phyloP scores from a whole-genome alignment of 768 basidiomycete genomes.

The Glaciozyma antarctica region DNA sequence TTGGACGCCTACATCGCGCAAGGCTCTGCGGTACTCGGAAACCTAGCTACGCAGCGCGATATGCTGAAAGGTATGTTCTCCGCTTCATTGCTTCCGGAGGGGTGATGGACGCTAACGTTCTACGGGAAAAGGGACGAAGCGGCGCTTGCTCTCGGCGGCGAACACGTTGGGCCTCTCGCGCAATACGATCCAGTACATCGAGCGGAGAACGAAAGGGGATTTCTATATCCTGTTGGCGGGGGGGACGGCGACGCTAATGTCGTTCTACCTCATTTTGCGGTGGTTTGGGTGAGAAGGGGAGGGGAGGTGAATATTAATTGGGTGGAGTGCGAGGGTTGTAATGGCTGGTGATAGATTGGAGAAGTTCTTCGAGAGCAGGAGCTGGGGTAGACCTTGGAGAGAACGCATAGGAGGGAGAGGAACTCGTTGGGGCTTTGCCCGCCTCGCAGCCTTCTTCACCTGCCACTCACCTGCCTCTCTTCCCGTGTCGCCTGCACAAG shows the following conservation, averaged over 20 bases:
- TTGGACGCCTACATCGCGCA: conserved; percentile 88
- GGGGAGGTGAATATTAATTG: too few species aligned
- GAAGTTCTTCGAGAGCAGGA: too few species aligned
- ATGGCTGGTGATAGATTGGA: too few species aligned
- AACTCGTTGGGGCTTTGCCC: too few species aligned
- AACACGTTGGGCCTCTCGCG: conserved; percentile 89
- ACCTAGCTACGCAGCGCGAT: conserved; percentile 81
- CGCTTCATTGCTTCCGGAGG: too few species aligned
- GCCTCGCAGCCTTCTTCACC: too few species aligned
- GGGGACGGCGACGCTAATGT: conserved; percentile 76
- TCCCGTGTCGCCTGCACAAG: too few species aligned
- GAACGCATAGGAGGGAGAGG: too few species aligned
- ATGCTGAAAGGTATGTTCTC: conserved; percentile 60
- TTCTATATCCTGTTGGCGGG: conserved; percentile 87
- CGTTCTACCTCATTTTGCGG: conserved; percentile 85
- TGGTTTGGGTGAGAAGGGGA: conserved; percentile 51
- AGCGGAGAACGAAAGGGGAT: conserved; percentile 87
- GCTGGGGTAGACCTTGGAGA: too few species aligned
- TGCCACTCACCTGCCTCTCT: too few species aligned
- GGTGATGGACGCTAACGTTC: background rate
- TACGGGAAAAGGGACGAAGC: conserved; percentile 53
- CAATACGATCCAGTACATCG: conserved; percentile 95
- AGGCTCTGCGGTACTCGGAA: conserved; percentile 82
- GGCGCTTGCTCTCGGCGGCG: conserved; percentile 73
- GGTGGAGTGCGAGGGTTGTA: too few species aligned